A percentile compares a stretch with the other conserved stretches of the same genome.
These are phyloP conservation scores for Allium fistulosum DNA, from an alignment of 106 monocot genomes.

Conservation along the genomic window DNA sequence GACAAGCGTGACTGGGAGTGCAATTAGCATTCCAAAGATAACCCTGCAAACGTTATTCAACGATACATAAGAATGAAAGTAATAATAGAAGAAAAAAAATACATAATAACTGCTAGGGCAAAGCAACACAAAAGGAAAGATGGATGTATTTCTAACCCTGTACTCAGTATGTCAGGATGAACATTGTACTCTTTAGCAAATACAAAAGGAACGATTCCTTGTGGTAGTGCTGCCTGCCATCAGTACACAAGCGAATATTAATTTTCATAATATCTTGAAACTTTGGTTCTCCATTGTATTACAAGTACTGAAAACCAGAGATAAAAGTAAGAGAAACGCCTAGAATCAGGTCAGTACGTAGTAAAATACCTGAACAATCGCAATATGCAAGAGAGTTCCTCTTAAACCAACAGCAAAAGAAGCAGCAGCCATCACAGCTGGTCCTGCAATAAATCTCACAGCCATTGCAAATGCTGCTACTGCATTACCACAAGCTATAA, in stretches of 20 bases:
- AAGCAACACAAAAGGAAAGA: not conserved
- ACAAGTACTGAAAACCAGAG: not conserved
- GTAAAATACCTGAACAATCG: conserved; percentile 16
- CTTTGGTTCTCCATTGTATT: not conserved
- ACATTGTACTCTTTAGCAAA: conserved; percentile 29
- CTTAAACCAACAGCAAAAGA: conserved; percentile 17
- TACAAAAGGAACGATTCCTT: conserved; percentile 27
- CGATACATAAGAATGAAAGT: not conserved
- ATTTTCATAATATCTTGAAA: not conserved
- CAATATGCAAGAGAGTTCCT: conserved; percentile 18
- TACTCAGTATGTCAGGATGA: conserved; percentile 27
- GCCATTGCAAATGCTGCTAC: conserved; percentile 21
- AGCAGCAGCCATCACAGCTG: conserved; percentile 22
- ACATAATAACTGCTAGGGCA: not conserved
- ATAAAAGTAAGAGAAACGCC: not conserved
- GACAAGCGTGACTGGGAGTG: conserved; percentile 31
- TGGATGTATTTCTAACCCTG: conserved; percentile 6
- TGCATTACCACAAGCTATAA: conserved; percentile 20
- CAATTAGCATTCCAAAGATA: conserved; percentile 54
- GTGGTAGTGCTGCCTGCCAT: conserved; percentile 19
- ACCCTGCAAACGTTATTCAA: conserved; percentile 11
- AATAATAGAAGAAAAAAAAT: not conserved
- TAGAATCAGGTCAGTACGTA: too few species aligned
- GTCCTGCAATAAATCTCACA: conserved; percentile 18
- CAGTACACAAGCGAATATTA: not conserved